Evolutionary conservation across 768 basidiomycete species (phyloP).

Genomic region (Amanita muscaria): DNA sequence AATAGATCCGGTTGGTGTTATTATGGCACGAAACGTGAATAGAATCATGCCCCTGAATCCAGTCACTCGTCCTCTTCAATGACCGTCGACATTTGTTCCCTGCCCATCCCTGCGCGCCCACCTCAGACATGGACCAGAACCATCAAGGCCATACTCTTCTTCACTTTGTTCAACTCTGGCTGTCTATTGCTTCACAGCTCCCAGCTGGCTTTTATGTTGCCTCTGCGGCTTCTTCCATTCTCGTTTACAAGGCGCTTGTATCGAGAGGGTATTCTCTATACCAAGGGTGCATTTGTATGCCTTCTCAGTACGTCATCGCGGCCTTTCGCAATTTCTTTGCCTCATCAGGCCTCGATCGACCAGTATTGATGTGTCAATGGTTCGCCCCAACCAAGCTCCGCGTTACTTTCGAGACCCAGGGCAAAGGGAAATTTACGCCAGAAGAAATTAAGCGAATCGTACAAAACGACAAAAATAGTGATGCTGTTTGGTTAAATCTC

Average conservation of each 20-base stretch:
- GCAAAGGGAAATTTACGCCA: conserved; percentile 51
- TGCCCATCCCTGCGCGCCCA: conserved; percentile 48
- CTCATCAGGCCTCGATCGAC: neutral
- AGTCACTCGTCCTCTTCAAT: neutral
- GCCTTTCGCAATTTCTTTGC: neutral
- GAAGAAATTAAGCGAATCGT: conserved; percentile 53
- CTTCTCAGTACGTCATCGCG: conserved; percentile 44
- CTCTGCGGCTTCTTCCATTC: conserved; percentile 59
- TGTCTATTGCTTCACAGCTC: conserved; percentile 62
- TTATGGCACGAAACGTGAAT: no score
- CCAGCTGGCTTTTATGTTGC: conserved; percentile 65
- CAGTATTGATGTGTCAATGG: conserved; percentile 74
- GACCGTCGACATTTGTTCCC: conserved; percentile 20
- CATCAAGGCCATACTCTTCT: conserved; percentile 42
- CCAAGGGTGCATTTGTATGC: conserved; percentile 75
- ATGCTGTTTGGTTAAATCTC: conserved; percentile 52
- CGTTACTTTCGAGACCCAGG: conserved; percentile 67
- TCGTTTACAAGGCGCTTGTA: conserved; percentile 47
- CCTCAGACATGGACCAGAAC: conserved; percentile 44
- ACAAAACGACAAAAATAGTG: conserved; percentile 46
- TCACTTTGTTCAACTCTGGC: conserved; percentile 50
- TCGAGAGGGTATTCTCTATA: conserved; percentile 63
- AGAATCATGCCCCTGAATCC: neutral
- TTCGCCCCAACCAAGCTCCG: conserved; percentile 71
- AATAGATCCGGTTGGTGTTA: no score